Evolutionary conservation across 306 rosid species (phyloP), one percentile per base, ranked within the genome.

Genomic region (Carpinus fangiana): DNA sequence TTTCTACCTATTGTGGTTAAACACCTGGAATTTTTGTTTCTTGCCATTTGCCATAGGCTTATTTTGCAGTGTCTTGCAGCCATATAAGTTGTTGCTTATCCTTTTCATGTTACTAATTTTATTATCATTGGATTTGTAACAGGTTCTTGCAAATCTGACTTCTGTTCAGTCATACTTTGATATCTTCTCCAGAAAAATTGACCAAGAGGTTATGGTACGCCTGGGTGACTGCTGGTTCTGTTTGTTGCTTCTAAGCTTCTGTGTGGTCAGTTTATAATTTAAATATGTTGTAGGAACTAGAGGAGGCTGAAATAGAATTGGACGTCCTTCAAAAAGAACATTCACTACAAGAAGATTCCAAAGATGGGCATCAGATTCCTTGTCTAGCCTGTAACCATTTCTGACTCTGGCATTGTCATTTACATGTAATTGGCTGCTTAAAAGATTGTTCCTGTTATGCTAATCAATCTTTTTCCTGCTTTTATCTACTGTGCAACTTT

Each of bases 291-390:
- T 84, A 94, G 98, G 97, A 90, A 85, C 74, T 90, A 46, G 97
- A 92, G 88, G 98, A 94, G 90, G 94, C 97, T 82, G 96, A 92
- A 86, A 75, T 94, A 74, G 98, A 94, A 74, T 87, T 92, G 81
- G 89, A 89, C 72, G 76, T 94, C 77, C 79, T 90, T 70, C 90
- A 75, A 80, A 89, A 90, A 80, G 98, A 90, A 78, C 77, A 82
- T 34, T 82, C 78, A 70, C 68, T 62, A 67, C 90, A 80, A 70
- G 84, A 78, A 51, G 88, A 86, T 77, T 83, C 86, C 73, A 71
- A 86, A 81, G 87, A 86, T 53, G 46, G 62, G 28, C 78, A 78
- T 78, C 82, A 54, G 82, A 90, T 78, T 79, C 85, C 82, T 75
- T 81, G 75, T 68, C 64, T 77, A 66, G 79, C 75, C 47, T 69